Percentiles rank a stretch among this genome's conserved stretches.
Evolutionary conservation across 208 protist genomes (phyloP).

Genomic region (Crithidia mellificae): DNA sequence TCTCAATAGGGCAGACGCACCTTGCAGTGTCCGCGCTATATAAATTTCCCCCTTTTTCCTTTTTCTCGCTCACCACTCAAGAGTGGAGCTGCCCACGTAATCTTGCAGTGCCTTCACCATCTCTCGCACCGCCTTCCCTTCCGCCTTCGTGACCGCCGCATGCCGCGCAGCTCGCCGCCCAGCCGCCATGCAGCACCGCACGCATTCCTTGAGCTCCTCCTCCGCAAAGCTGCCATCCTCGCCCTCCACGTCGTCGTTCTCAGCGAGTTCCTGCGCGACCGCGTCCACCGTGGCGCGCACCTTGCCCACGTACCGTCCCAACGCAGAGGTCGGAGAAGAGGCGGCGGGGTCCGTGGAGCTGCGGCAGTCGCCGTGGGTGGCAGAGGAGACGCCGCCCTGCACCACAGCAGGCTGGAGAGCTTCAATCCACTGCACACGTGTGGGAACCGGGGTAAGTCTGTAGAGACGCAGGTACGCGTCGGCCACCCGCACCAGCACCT

Average conservation of each 20-base stretch:
- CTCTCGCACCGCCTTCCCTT: conserved; percentile 21
- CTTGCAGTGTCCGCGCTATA: no score
- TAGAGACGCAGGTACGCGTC: conserved; percentile 50
- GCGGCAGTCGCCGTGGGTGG: neutral
- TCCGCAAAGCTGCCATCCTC: conserved; percentile 68
- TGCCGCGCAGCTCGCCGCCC: conserved; percentile 30
- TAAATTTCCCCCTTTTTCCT: no score
- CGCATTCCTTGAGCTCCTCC: conserved; percentile 46
- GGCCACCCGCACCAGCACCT: conserved; percentile 26
- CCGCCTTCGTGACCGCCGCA: conserved; percentile 8
- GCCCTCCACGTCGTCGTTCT: conserved; percentile 4
- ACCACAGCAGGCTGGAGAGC: conserved; percentile 13
- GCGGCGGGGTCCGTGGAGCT: neutral
- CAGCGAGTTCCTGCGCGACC: neutral
- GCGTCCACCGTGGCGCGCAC: conserved; percentile 2
- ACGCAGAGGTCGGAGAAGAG: neutral
- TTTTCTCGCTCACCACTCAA: conserved; percentile 54
- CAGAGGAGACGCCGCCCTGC: neutral
- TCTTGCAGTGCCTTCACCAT: conserved; percentile 37
- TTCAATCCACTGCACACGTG: conserved; percentile 35
- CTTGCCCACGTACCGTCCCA: conserved; percentile 16
- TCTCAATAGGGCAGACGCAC: no score
- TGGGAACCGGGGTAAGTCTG: conserved; percentile 51
- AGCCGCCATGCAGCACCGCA: conserved; percentile 40
- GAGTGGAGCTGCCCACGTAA: conserved; percentile 45